These are phyloP conservation scores for Mangifera indica DNA, from an alignment of 345 rosid genomes.

Conservation along the genomic window DNA sequence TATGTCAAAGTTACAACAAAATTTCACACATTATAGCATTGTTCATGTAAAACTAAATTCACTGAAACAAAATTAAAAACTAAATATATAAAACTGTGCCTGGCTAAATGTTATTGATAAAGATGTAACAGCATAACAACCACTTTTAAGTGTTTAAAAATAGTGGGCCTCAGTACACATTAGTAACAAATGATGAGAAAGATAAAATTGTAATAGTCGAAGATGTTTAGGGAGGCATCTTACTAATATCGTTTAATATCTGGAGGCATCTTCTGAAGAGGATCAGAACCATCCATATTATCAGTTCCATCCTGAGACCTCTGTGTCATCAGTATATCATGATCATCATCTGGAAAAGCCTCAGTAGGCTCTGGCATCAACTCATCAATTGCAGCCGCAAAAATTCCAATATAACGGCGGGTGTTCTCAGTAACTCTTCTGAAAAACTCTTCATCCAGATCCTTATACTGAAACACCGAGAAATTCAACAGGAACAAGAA, in stretches of 20 bases:
- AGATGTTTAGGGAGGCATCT: slow-evolving; percentile 25
- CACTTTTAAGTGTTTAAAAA: neutral
- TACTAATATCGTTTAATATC: slow-evolving; percentile 90
- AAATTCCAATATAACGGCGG: slow-evolving; percentile 75
- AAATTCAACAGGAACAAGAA: slow-evolving; percentile 1
- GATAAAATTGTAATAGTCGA: neutral
- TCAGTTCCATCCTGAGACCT: slow-evolving; percentile 71
- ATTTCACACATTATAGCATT: neutral
- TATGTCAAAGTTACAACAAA: neutral
- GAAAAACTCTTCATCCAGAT: slow-evolving; percentile 61
- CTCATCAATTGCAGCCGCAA: slow-evolving; percentile 75
- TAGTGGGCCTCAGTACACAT: neutral
- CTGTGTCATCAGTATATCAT: slow-evolving; percentile 85
- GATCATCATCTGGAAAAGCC: slow-evolving; percentile 86
- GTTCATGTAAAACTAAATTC: neutral
- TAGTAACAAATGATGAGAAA: neutral
- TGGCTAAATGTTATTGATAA: neutral
- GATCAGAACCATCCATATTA: slow-evolving; percentile 59
- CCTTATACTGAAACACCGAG: slow-evolving; percentile 53
- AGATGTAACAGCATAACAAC: neutral
- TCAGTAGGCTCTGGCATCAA: slow-evolving; percentile 85
- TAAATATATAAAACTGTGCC: neutral
- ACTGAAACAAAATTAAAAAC: neutral
- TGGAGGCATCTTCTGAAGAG: slow-evolving; percentile 75
- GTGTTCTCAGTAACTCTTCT: slow-evolving; percentile 82